These are phyloP conservation scores for Aureobasidium melanogenum DNA, from an alignment of 2,329 filamentous ascomycete species.

Conservation along the genomic window DNA sequence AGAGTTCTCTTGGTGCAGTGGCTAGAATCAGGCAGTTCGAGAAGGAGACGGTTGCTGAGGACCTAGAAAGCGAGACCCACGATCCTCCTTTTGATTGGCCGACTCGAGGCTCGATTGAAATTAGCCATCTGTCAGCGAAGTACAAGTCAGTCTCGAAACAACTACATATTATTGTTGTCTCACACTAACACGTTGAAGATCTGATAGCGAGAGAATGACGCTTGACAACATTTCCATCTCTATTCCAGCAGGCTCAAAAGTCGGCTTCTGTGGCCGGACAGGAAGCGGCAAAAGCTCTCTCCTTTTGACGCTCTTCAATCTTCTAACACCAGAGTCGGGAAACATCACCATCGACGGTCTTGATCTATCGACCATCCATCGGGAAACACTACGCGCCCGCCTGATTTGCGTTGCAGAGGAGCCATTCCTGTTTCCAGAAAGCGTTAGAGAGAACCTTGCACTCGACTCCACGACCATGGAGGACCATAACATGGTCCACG, in stretches of 20 bases:
- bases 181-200: background rate
- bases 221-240: constrained; percentile 38
- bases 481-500: constrained; percentile 32
- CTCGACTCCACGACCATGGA: constrained; percentile 32
- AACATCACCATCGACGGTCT: constrained; percentile 40
- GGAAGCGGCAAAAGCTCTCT: constrained; percentile 47
- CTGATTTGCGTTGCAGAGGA: constrained; percentile 44
- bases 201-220: constrained; percentile 15
- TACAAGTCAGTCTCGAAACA: constrained; percentile 10
- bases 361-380: constrained; percentile 36
- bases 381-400: constrained; percentile 34
- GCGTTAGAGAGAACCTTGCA: constrained; percentile 37
- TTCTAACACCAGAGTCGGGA: constrained; percentile 38
- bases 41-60: background rate
- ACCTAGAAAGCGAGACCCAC: background rate
- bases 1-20: constrained; percentile 48
- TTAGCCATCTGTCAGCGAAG: constrained; percentile 48
- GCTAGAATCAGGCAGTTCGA: constrained; percentile 43
- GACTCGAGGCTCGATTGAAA: constrained; percentile 60
- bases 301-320: constrained; percentile 39
- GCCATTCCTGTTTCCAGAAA: constrained; percentile 40
- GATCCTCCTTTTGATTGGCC: constrained; percentile 66
- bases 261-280: constrained; percentile 45
- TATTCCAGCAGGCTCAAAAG: constrained; percentile 39
- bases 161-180: constrained; percentile 7